These are phyloP conservation scores for Penicillium carneum DNA, from an alignment of 2,329 filamentous ascomycete genomes.

Conservation along the genomic window DNA sequence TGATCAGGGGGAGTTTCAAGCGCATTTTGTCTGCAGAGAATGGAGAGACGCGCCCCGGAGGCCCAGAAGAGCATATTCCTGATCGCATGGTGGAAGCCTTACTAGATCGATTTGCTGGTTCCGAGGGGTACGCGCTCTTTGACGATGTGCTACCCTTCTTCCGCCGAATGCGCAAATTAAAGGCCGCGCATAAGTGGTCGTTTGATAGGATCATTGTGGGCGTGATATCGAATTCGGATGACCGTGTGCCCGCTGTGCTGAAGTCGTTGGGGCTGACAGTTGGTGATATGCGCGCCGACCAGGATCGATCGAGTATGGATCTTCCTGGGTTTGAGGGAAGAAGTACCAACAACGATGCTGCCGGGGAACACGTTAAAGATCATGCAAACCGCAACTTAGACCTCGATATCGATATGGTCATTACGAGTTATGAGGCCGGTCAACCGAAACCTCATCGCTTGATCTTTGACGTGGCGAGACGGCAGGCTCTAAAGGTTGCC, in stretches of 20 bases:
- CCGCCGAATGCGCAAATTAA: slow-evolving; percentile 36
- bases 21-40: slow-evolving; percentile 28
- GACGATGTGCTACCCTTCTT: slow-evolving; percentile 52
- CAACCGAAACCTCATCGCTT: slow-evolving; percentile 52
- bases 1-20: slow-evolving; percentile 51
- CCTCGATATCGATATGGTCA: slow-evolving; percentile 53
- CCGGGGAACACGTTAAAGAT: neutral
- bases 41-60: neutral
- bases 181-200: slow-evolving; percentile 11
- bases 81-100: slow-evolving; percentile 44
- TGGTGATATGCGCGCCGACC: slow-evolving; percentile 45
- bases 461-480: slow-evolving; percentile 52
- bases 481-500: slow-evolving; percentile 38
- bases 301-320: slow-evolving; percentile 39
- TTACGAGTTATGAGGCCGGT: slow-evolving; percentile 57
- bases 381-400: neutral
- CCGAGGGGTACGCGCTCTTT: slow-evolving; percentile 51
- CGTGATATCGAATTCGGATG: slow-evolving; percentile 57
- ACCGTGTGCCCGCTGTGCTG: slow-evolving; percentile 51
- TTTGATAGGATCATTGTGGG: slow-evolving; percentile 52
- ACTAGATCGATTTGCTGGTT: slow-evolving; percentile 50
- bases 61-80: slow-evolving; percentile 37
- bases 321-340: slow-evolving; percentile 38
- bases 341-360: neutral
- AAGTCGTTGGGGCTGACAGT: slow-evolving; percentile 50